Evolutionary conservation across 345 rosid genomes (phyloP), one percentile per base, ranked within the genome.

Genomic region (Brassica carinata): DNA sequence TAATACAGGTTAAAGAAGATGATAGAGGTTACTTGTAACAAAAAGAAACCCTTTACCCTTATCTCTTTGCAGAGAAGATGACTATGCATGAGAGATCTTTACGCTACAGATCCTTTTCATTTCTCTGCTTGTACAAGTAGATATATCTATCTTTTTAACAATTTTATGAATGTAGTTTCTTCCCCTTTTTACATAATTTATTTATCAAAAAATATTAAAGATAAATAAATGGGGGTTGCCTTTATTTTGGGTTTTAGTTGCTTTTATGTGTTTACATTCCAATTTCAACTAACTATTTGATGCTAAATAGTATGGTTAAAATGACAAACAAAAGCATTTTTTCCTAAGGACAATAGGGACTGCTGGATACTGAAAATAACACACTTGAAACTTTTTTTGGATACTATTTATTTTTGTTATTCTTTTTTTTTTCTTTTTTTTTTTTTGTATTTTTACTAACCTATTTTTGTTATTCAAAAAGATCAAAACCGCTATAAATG

Each of bases 61-160:
- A 59, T 61, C 68, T 79, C 77, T 31, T 72, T 36, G 75, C 38
- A 70, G 67, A 65, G 38, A 64, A 51, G 70, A 53, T 45, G 73
- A 19, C 29, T 13, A 73, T 72, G 78, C 69, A 73, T 58, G 9
- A 73, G 34, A 79, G 73, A 79, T 79, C 77, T 73, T 40, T 72
- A 79, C 27, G 69, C 73, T 45, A 59, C 55, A 73, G 62, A 66
- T 57, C 9, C 31, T 58, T 58, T 36, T 67, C 71, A 17, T 5
- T 69, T 69, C 48, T 64, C 61, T 18, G 64, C 55, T 65, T 64
- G 31, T 23, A 64, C 72, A 65, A 72, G 77, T 78, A 72, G 62
- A 78, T 27, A 64, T 31, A 72, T 58, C 1, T 36, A 38, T 66
- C 43, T 72, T 64, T 29, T 79, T 40, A 57, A 36, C 61, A 66